These are phyloP conservation scores for Abortiporus biennis DNA, from an alignment of 1,284 basidiomycete genomes.

Conservation along the genomic window DNA sequence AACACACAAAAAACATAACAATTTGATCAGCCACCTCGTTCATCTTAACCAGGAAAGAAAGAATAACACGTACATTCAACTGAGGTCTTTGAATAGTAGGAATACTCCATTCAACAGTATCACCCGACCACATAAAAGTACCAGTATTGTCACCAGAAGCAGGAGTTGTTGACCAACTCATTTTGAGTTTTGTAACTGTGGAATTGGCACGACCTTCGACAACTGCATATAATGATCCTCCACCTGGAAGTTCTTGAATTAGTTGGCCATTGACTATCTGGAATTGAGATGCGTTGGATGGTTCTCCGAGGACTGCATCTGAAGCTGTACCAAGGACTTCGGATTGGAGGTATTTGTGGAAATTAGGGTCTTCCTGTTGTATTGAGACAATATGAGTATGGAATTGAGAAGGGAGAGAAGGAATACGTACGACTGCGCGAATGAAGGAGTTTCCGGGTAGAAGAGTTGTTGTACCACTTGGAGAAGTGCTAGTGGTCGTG, in stretches of 20 bases:
- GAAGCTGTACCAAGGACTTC: conserved; percentile 36
- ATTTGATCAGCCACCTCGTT: background rate
- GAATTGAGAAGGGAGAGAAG: no score
- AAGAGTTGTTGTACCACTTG: conserved; percentile 38
- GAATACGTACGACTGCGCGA: conserved; percentile 46
- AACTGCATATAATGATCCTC: conserved; percentile 37
- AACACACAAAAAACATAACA: background rate
- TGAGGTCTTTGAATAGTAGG: conserved; percentile 42
- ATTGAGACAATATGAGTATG: background rate
- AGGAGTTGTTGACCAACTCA: conserved; percentile 42
- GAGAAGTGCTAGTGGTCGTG: conserved; percentile 28
- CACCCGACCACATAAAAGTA: conserved; percentile 47
- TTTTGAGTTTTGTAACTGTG: conserved; percentile 40
- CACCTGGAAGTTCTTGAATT: conserved; percentile 36
- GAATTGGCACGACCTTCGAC: conserved; percentile 43
- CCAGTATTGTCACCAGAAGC: conserved; percentile 44
- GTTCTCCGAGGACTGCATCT: conserved; percentile 45
- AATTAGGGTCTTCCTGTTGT: conserved; percentile 50
- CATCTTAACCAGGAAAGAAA: background rate
- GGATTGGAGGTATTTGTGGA: conserved; percentile 60
- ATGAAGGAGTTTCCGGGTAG: conserved; percentile 50
- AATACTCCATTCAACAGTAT: conserved; percentile 49
- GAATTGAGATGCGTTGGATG: conserved; percentile 47
- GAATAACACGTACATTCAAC: conserved; percentile 34
- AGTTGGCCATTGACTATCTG: conserved; percentile 48